Evolutionary conservation across 2,329 filamentous ascomycete genomes (phyloP).

Genomic region (Pseudogymnoascus sp.): DNA sequence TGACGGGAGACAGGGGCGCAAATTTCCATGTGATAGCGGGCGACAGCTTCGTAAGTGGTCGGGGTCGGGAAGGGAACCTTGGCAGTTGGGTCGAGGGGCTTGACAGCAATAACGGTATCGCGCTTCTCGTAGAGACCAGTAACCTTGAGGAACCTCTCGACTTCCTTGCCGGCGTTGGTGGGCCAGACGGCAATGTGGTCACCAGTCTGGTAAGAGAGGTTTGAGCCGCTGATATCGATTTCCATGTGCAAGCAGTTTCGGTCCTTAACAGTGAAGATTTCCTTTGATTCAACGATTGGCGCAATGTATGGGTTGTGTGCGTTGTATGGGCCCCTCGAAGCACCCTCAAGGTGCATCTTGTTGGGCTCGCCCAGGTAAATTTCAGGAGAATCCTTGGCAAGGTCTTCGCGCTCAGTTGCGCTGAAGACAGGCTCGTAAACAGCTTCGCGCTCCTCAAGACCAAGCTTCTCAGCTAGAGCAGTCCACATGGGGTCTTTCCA

Average conservation of each 20-base stretch:
- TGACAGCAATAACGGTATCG: constrained; percentile 76
- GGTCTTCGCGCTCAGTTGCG: constrained; percentile 65
- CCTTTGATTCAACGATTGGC: constrained; percentile 80
- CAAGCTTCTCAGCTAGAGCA: constrained; percentile 73
- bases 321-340: constrained; percentile 82
- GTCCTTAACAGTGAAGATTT: constrained; percentile 82
- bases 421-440: constrained; percentile 90
- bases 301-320: constrained; percentile 96
- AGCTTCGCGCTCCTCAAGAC: constrained; percentile 87
- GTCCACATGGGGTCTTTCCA: constrained; percentile 99
- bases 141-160: constrained; percentile 78
- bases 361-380: constrained; percentile 96
- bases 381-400: constrained; percentile 65
- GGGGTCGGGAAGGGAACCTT: constrained; percentile 97
- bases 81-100: constrained; percentile 85
- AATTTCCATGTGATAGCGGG: constrained; percentile 95
- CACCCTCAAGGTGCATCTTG: constrained; percentile 85
- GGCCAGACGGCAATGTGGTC: constrained; percentile 98
- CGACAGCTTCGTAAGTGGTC: constrained; percentile 88
- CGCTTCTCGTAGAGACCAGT: constrained; percentile 70
- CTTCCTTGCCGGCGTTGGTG: constrained; percentile 85
- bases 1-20: constrained; percentile 93
- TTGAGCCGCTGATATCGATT: constrained; percentile 81
- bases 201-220: constrained; percentile 88
- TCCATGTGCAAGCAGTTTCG: constrained; percentile 97